phyloP scores from a whole-genome alignment of 805 yeast species.

The Tetrapisispora namnaoensis region DNA sequence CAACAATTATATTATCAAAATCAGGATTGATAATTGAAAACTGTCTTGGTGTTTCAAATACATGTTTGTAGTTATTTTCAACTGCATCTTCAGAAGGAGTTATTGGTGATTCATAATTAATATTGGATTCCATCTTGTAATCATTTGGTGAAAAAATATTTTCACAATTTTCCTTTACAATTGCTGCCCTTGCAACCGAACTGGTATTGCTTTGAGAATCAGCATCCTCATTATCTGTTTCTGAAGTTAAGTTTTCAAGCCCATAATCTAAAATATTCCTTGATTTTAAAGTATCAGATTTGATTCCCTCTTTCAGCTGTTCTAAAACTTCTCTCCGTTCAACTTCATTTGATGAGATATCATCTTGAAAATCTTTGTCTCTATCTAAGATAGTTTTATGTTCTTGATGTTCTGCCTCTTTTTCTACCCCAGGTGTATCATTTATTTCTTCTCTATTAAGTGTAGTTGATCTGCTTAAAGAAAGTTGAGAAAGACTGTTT shows the following conservation, averaged over 20 bases:
- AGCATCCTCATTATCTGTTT: not conserved
- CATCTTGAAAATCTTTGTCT: not conserved
- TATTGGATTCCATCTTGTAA: not conserved
- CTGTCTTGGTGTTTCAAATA: constrained; percentile 16
- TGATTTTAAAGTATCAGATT: not conserved
- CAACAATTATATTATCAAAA: constrained; percentile 4
- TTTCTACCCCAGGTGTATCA: not conserved
- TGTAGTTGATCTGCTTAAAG: not conserved
- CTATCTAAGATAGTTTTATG: not conserved
- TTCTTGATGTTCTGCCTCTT: no score
- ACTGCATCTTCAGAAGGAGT: constrained; percentile 12
- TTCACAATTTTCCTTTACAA: constrained; percentile 7
- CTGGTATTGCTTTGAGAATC: constrained; percentile 9
- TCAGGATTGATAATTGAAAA: constrained; percentile 4
- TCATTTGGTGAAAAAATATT: not conserved
- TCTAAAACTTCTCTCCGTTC: not conserved
- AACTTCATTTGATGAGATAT: not conserved
- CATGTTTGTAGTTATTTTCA: constrained; percentile 15
- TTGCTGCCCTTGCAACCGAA: constrained; percentile 11
- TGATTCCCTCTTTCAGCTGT: not conserved
- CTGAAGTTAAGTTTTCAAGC: not conserved
- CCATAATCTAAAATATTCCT: not conserved
- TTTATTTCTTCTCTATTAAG: not conserved
- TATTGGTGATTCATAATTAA: constrained; percentile 12
- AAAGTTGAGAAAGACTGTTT: not conserved